These are phyloP conservation scores for Coemansia sp. DNA, from an alignment of 192 early-diverging fungal species.

Conservation along the genomic window DNA sequence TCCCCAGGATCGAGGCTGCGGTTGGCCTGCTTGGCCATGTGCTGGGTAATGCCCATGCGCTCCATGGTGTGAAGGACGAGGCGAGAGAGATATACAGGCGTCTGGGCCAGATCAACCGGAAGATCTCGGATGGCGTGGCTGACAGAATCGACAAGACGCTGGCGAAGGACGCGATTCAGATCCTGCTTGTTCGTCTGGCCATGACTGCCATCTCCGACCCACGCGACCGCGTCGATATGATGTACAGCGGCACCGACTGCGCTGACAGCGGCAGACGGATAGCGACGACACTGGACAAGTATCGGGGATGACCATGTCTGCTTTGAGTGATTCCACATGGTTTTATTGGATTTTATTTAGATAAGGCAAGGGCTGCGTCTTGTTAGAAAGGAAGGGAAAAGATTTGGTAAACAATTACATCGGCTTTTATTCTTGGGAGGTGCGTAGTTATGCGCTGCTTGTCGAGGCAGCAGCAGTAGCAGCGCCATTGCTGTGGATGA, in stretches of 20 bases:
- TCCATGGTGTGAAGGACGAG: constrained; percentile 24
- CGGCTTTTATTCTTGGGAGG: not conserved
- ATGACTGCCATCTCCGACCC: constrained; percentile 29
- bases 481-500: constrained; percentile 22
- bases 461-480: constrained; percentile 10
- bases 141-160: constrained; percentile 41
- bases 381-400: not conserved
- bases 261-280: no score
- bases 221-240: not conserved
- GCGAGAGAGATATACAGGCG: constrained; percentile 16
- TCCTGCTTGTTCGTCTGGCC: constrained; percentile 28
- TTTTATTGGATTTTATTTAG: not conserved
- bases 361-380: not conserved
- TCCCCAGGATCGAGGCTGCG: constrained; percentile 25
- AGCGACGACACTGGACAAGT: not conserved
- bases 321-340: not conserved
- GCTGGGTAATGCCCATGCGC: constrained; percentile 27
- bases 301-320: not conserved
- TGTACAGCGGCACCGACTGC: constrained; percentile 7
- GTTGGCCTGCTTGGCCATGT: constrained; percentile 39
- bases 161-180: constrained; percentile 51
- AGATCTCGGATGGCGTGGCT: constrained; percentile 39
- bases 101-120: constrained; percentile 24
- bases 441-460: not conserved
- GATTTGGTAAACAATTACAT: not conserved